These are phyloP conservation scores for Colletotrichum sp. DNA, from an alignment of 2,329 filamentous ascomycete genomes.

Conservation along the genomic window DNA sequence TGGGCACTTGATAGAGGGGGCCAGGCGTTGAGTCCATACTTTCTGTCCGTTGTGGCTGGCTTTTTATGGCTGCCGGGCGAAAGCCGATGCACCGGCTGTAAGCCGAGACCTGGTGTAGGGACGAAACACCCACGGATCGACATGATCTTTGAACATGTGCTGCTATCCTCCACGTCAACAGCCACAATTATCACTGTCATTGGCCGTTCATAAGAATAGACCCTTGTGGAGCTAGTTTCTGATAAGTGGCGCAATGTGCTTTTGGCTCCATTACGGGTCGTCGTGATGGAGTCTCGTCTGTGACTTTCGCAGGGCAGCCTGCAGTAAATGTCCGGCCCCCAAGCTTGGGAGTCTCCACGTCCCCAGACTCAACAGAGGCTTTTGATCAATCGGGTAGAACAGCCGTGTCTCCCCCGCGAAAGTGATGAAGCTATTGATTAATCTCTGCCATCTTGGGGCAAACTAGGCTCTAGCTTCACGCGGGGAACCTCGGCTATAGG, in stretches of 20 bases:
- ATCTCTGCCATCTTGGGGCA: neutral
- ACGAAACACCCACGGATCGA: neutral
- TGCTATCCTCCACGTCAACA: neutral
- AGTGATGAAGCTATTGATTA: neutral
- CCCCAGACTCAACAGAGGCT: neutral
- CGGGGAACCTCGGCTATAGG: neutral
- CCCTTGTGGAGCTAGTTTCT: neutral
- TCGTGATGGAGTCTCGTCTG: neutral
- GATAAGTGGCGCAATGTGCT: neutral
- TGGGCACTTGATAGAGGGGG: neutral
- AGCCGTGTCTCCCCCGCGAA: neutral
- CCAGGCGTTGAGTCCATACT: neutral
- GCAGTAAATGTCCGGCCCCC: neutral
- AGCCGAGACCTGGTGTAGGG: neutral
- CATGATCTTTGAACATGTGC: neutral
- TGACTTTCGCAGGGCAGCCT: neutral
- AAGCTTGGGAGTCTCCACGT: neutral
- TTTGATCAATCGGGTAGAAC: neutral
- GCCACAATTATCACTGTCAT: neutral
- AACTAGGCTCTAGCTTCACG: neutral
- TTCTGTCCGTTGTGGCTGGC: neutral
- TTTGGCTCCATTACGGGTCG: neutral
- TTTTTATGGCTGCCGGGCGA: neutral
- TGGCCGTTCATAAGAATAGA: neutral
- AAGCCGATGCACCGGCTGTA: neutral